Percentiles rank a stretch among this genome's conserved stretches.
These are phyloP conservation scores for Warburgia ugandensis DNA, from an alignment of 164 flowering plant genomes.

Conservation along the genomic window DNA sequence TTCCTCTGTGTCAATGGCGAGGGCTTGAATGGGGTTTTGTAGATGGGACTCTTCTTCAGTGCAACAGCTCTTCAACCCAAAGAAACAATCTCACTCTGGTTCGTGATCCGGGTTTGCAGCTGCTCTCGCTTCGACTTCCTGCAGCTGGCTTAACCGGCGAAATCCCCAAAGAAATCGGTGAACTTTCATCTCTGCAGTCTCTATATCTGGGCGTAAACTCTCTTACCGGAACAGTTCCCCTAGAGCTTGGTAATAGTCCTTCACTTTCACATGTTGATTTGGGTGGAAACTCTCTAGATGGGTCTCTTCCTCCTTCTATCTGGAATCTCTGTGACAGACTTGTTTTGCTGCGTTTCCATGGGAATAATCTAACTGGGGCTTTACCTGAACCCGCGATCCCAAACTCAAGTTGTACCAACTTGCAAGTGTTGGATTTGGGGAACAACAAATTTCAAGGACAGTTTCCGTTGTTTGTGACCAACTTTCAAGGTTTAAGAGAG, in stretches of 20 bases:
- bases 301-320: conserved; percentile 65
- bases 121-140: conserved; percentile 75
- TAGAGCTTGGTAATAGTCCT: conserved; percentile 83
- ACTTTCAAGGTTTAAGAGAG: conserved; percentile 47
- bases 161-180: conserved; percentile 71
- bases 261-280: conserved; percentile 74
- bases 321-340: conserved; percentile 89
- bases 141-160: conserved; percentile 78
- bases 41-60: conserved; percentile 45
- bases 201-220: conserved; percentile 68
- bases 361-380: conserved; percentile 58
- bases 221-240: conserved; percentile 60
- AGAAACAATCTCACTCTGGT: conserved; percentile 45
- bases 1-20: conserved; percentile 89
- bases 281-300: conserved; percentile 48
- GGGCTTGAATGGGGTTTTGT: conserved; percentile 80
- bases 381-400: conserved; percentile 76
- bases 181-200: conserved; percentile 63
- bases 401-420: conserved; percentile 48
- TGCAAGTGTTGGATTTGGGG: conserved; percentile 70
- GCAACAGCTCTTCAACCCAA: conserved; percentile 48
- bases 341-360: conserved; percentile 53
- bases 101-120: conserved; percentile 59
- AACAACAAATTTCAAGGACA: conserved; percentile 54
- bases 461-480: conserved; percentile 70